Evolutionary conservation across 2,329 filamentous ascomycete species (phyloP).

Genomic region (Taxawa tesnikishii): DNA sequence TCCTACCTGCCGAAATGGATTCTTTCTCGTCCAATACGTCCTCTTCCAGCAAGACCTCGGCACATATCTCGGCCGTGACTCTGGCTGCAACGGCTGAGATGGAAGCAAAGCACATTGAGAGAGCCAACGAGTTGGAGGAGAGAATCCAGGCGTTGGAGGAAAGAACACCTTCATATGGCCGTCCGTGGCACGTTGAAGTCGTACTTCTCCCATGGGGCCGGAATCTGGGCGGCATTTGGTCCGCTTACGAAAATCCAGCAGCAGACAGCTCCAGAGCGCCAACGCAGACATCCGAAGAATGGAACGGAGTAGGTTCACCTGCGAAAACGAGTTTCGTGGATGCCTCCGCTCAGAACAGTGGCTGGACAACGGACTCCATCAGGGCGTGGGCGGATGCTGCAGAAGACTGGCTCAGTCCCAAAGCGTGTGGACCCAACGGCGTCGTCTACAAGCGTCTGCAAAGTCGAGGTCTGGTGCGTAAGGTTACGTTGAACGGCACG

Average conservation of each 20-base stretch:
- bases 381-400: slow-evolving; percentile 32
- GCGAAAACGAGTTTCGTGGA: slow-evolving; percentile 13
- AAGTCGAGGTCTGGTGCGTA: slow-evolving; percentile 60
- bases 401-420: slow-evolving; percentile 52
- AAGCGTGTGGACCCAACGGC: slow-evolving; percentile 52
- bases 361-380: slow-evolving; percentile 36
- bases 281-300: slow-evolving; percentile 34
- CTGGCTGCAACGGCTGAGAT: slow-evolving; percentile 22
- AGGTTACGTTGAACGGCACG: slow-evolving; percentile 46
- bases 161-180: slow-evolving; percentile 44
- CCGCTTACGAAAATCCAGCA: slow-evolving; percentile 27
- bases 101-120: slow-evolving; percentile 15
- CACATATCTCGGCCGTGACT: no score
- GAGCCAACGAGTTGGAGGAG: slow-evolving; percentile 34
- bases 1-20: slow-evolving; percentile 17
- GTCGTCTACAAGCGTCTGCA: slow-evolving; percentile 58
- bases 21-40: slow-evolving; percentile 30
- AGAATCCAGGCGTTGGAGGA: slow-evolving; percentile 44
- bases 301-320: slow-evolving; percentile 24
- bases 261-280: slow-evolving; percentile 19
- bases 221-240: slow-evolving; percentile 42
- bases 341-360: slow-evolving; percentile 25
- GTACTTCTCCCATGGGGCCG: slow-evolving; percentile 60
- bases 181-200: slow-evolving; percentile 65
- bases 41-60: slow-evolving; percentile 24